phyloP scores from a whole-genome alignment of 2,329 filamentous ascomycete genomes.

The Annulohypoxylon truncatum region DNA sequence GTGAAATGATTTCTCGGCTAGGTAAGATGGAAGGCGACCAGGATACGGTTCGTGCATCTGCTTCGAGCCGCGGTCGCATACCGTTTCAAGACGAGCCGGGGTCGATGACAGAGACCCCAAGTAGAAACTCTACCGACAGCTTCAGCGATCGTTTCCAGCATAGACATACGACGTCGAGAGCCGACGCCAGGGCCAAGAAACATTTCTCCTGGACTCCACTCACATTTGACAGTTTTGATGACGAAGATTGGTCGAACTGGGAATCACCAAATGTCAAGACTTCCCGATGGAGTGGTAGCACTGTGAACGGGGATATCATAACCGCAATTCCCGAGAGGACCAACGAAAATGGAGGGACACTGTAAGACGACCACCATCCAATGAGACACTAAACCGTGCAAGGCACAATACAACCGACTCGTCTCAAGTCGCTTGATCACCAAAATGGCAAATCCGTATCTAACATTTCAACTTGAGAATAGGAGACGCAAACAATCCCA shows the following conservation, averaged over 20 bases:
- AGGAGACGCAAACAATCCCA: slow-evolving; percentile 48
- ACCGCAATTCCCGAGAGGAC: slow-evolving; percentile 59
- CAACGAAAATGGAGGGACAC: slow-evolving; percentile 59
- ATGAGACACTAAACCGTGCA: slow-evolving; percentile 30
- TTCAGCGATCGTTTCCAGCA: slow-evolving; percentile 48
- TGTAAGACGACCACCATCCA: slow-evolving; percentile 57
- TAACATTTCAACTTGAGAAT: slow-evolving; percentile 46
- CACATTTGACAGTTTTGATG: slow-evolving; percentile 67
- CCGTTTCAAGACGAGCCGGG: slow-evolving; percentile 57
- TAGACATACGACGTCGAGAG: slow-evolving; percentile 48
- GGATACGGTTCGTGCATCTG: slow-evolving; percentile 60
- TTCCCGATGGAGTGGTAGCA: slow-evolving; percentile 73
- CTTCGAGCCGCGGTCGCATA: slow-evolving; percentile 56
- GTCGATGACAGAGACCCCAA: slow-evolving; percentile 49
- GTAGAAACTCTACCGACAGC: slow-evolving; percentile 49
- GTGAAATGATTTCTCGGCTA: slow-evolving; percentile 47
- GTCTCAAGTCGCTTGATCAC: slow-evolving; percentile 14
- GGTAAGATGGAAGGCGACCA: slow-evolving; percentile 52
- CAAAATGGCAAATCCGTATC: slow-evolving; percentile 15
- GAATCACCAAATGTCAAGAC: slow-evolving; percentile 66
- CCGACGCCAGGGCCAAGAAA: slow-evolving; percentile 59
- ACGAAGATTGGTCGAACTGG: slow-evolving; percentile 75
- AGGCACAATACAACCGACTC: slow-evolving; percentile 34
- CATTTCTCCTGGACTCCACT: slow-evolving; percentile 71
- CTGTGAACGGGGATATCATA: slow-evolving; percentile 61